Evolutionary conservation across 2,329 filamentous ascomycete species (phyloP), one percentile per base, ranked within the genome.

Genomic region (Drechslerella dactyloides): DNA sequence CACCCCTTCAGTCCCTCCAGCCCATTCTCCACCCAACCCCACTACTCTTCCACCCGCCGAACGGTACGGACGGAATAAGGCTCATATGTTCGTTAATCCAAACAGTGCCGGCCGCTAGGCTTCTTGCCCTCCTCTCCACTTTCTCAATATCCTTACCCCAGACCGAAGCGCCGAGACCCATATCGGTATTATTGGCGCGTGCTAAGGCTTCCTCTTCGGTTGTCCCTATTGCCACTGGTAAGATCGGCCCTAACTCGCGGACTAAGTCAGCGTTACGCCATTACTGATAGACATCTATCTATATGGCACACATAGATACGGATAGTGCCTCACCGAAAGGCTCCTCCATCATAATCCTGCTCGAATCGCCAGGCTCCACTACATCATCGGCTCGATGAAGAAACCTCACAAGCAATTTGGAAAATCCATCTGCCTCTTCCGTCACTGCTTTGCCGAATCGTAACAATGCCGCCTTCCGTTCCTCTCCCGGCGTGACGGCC

Each of bases 331-430:
- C 17, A 44, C 40, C 83, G 61, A 84, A 84, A 0, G 82, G 83
- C 76, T 86, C 85, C 74, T 85, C 81, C 19, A 76, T 75, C 68
- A 81, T 79, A 74, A 82, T 80, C 21, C 76, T 75, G 56, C 76
- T 78, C 51, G 83, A 80, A 73, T 86, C 84, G 0, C 84, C 82
- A 21, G 85, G 85, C 69, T 85, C 84, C 35, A 83, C 81, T 27
- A 87, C 82, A 88, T 85, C 0, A 85, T 86, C 0, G 86, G 85
- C 30, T 82, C 78, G 73, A 87, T 81, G 79, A 85, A 86, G 78
- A 83, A 87, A 1, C 85, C 86, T 79, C 74, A 80, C 80, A 42
- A 85, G 77, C 8, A 85, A 78, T 40, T 80, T 79, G 13, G 79
- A 77, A 53, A 86, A 78, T 55, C 82, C 80, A 0, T 81, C 78